Base-by-base conservation (phyloP, 2,329 filamentous ascomycete species). In the Teratosphaeria gauchensis region DNA sequence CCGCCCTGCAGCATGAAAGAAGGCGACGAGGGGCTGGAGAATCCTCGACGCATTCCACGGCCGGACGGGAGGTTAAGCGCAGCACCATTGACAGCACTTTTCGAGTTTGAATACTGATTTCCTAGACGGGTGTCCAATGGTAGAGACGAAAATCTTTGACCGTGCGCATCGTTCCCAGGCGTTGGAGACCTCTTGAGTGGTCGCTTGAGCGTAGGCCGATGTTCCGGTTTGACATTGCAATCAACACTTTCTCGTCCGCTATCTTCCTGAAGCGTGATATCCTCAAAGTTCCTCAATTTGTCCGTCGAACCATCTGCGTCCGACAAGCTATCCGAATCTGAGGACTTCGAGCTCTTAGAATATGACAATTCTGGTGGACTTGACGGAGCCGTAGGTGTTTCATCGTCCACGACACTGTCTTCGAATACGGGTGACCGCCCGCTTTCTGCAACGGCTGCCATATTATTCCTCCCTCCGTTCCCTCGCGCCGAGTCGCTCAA, bases 241-340 rank as follows among this genome's bases (percentile, higher is more conserved):
- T 79, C 82, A 38, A 82, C 81, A 62, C 78, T 65, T 16, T 62
- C 58, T 4, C 65, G 63, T 30, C 58, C 61, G 24, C 57, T 58
- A 42, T 89, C 86, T 61, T 91, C 87, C 32, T 57, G 55, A 5
- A 97, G 83, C 12, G 88, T 90, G 71, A 96, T 96, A 64, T 96
- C 92, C 72, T 97, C 92, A 68, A 96, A 96, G 72, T 96, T 86
- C 63, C 84, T 85, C 59, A 87, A 83, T 69, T 95, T 89, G 69
- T 87, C 85, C 30, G 76, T 57, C n/a, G 58, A 73, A 66, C 69
- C 73, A 63, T 72, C 70, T 46, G 72, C 70, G 48, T 72, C 69
- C 64, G 89, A 88, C 68, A 84, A 87, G 62, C 83, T 85, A 58
- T 88, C 86, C 4, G 90, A 95, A n/a, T 62, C 61, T 28, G 62